phyloP scores from a whole-genome alignment of 2,329 filamentous ascomycete species.

The Trichocomaceae sp. region DNA sequence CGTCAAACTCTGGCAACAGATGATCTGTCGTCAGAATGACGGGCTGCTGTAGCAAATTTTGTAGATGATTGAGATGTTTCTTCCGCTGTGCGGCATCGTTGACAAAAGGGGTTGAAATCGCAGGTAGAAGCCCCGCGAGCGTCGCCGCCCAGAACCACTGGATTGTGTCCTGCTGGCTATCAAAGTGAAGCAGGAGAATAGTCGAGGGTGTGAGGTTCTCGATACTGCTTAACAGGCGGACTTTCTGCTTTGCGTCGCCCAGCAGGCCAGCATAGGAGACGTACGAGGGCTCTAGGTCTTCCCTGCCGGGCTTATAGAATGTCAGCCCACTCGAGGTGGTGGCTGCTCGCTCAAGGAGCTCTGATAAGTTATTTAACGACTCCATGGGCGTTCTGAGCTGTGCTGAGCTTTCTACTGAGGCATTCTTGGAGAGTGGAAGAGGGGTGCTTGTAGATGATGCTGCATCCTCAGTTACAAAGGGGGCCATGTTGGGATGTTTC shows the following conservation, averaged over 20 bases:
- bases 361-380: neutral
- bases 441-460: too few relatives aligned
- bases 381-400: neutral
- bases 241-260: neutral
- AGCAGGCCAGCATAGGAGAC: neutral
- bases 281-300: neutral
- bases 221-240: neutral
- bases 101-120: slow-evolving; percentile 30
- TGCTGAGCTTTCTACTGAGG: neutral
- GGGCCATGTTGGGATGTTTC: neutral
- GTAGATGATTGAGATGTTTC: slow-evolving; percentile 26
- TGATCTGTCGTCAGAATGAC: slow-evolving; percentile 18
- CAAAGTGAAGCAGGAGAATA: slow-evolving; percentile 24
- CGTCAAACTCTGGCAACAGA: slow-evolving; percentile 12
- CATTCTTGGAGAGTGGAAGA: neutral
- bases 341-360: neutral
- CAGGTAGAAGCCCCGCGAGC: slow-evolving; percentile 32
- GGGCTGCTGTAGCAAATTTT: slow-evolving; percentile 20
- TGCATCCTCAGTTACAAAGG: neutral
- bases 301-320: slow-evolving; percentile 1
- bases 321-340: neutral
- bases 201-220: neutral
- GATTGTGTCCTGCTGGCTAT: slow-evolving; percentile 33
- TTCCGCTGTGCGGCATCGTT: slow-evolving; percentile 22
- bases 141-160: slow-evolving; percentile 39